A percentile compares a stretch with the other conserved stretches of the same genome.
Conservation (phyloP, 1,284 basidiomycete genomes). For the Microbotryum silenes-acaulis region DNA sequence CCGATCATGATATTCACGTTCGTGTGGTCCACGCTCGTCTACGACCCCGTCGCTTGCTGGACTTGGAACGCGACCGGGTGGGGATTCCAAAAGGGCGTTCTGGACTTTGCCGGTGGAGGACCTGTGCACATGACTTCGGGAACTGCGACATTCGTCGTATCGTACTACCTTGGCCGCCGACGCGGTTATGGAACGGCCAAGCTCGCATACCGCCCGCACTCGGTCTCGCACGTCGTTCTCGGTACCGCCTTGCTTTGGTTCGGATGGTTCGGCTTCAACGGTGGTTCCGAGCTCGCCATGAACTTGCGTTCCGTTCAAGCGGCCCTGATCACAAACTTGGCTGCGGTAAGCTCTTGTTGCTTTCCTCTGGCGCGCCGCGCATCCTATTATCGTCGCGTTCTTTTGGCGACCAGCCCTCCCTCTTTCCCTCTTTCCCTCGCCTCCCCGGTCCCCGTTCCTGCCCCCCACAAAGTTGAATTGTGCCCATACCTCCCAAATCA, state of each 20-base stretch:
- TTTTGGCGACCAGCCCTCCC: background rate
- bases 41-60: slow-evolving; percentile 79
- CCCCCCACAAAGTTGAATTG: too few species aligned
- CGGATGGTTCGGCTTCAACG: slow-evolving; percentile 77
- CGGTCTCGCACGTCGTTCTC: slow-evolving; percentile 76
- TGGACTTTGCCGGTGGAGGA: slow-evolving; percentile 79
- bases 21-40: slow-evolving; percentile 75
- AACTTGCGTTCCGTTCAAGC: slow-evolving; percentile 79
- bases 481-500: too few species aligned
- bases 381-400: slow-evolving; percentile 32
- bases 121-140: slow-evolving; percentile 90
- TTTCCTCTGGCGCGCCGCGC: background rate
- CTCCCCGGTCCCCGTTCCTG: slow-evolving; percentile 48
- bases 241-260: slow-evolving; percentile 86
- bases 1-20: slow-evolving; percentile 84
- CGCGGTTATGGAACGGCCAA: slow-evolving; percentile 80
- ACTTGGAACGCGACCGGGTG: slow-evolving; percentile 87
- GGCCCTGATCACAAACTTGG: slow-evolving; percentile 78
- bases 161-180: slow-evolving; percentile 80
- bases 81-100: slow-evolving; percentile 81
- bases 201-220: slow-evolving; percentile 85
- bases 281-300: slow-evolving; percentile 72
- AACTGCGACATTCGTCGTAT: slow-evolving; percentile 74
- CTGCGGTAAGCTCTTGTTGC: slow-evolving; percentile 42
- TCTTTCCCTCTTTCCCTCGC: slow-evolving; percentile 27